Base-by-base conservation (phyloP, 495 filamentous ascomycete species). In the Paragyromitra xinjiangensis region DNA sequence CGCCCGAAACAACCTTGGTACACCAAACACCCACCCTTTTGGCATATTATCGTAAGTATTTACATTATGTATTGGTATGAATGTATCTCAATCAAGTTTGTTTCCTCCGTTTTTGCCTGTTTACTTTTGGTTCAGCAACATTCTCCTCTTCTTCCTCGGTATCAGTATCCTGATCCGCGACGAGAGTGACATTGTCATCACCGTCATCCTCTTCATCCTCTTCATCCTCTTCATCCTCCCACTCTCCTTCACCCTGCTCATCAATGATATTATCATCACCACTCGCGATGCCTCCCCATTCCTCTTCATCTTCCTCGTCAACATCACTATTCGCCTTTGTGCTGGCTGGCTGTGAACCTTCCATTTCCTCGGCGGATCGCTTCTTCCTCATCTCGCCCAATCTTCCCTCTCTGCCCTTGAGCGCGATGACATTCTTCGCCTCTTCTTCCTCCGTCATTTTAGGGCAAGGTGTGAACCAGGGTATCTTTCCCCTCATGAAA, bases 391-490 rank as follows among this genome's bases (percentile, higher is more conserved):
- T 90, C 81, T 91, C 89, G 34, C 89, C 89, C 1, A 88, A 80
- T 61, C 86, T 83, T 9, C 89, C 89, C 34, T 85, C 82, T 24
- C 88, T 86, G 1, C 88, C 88, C 56, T 88, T 75, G 29, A 79
- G 71, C 29, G 88, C 90, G 26, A 91, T 86, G 69, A 86, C 85
- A 71, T 84, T 85, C 24, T 85, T 86, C 26, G 85, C 88, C 29
- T 87, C 86, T 14, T 85, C 86, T 8, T 84, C 83, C 59, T 81
- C 90, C 77, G 89, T 88, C 37, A 84, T 82, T 7, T 88, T 82
- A 16, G 95, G 95, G 7, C 93, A 91, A 16, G 92, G 90, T 4
- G 92, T 95, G 82, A 92, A 99, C 95, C 95, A 99, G 6, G 95
- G 95, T 22, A 97, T 90, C 84, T 97, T 98, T 42, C 95, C 95